Percentiles rank a stretch among this genome's conserved stretches.
Evolutionary conservation across 345 rosid genomes (phyloP).

Genomic region (Pistacia integerrima): DNA sequence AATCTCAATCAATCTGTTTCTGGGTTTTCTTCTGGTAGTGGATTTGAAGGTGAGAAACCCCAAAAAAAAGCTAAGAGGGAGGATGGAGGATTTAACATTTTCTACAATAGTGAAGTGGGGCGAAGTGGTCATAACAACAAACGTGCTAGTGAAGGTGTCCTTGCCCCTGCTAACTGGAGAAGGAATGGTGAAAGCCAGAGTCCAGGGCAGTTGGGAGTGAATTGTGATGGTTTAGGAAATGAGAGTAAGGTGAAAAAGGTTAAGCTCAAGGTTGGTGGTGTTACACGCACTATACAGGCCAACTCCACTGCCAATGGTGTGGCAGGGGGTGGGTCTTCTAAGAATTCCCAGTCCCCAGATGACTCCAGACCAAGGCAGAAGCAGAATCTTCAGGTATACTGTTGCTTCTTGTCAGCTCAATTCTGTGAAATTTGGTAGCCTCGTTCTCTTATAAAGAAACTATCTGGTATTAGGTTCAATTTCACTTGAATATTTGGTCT

Average conservation of each 20-base stretch:
- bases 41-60: slow-evolving; percentile 31
- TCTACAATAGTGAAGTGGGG: slow-evolving; percentile 39
- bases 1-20: slow-evolving; percentile 66
- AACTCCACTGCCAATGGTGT: slow-evolving; percentile 49
- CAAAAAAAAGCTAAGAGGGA: slow-evolving; percentile 34
- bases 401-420: slow-evolving; percentile 14
- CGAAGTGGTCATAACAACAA: slow-evolving; percentile 38
- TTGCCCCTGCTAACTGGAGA: slow-evolving; percentile 75
- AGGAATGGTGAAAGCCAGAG: slow-evolving; percentile 50
- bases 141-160: slow-evolving; percentile 74
- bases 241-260: slow-evolving; percentile 64
- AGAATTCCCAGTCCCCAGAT: slow-evolving; percentile 38
- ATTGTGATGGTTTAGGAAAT: slow-evolving; percentile 39
- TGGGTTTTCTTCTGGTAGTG: slow-evolving; percentile 42
- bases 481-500: slow-evolving; percentile 1
- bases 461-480: neutral
- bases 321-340: slow-evolving; percentile 47
- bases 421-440: neutral
- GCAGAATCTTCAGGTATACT: slow-evolving; percentile 54
- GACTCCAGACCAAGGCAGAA: slow-evolving; percentile 32
- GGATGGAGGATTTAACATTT: slow-evolving; percentile 37
- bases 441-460: neutral
- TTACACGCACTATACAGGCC: slow-evolving; percentile 52
- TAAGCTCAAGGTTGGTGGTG: slow-evolving; percentile 69
- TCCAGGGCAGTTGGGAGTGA: slow-evolving; percentile 36